Evolutionary conservation across 164 flowering plant genomes (phyloP).

Genomic region (Vitis amurensis): DNA sequence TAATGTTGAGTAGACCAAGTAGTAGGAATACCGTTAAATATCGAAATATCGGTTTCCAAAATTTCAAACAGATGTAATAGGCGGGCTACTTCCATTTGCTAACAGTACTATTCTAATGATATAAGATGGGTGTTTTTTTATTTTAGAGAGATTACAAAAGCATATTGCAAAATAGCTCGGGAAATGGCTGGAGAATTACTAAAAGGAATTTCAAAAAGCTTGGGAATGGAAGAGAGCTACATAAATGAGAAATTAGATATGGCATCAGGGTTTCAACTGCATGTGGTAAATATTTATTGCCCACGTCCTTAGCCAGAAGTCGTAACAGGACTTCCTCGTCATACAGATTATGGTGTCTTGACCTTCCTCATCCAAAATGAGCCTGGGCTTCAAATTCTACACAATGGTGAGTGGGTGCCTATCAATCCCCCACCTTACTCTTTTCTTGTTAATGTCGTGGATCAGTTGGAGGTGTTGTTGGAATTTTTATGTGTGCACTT

Average conservation of each 20-base stretch:
- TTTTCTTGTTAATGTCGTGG: conserved; percentile 32
- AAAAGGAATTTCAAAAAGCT: conserved; percentile 27
- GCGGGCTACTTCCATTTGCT: no score
- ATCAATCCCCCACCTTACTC: conserved; percentile 22
- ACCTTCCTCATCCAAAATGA: conserved; percentile 30
- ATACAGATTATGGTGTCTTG: conserved; percentile 36
- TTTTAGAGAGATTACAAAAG: conserved; percentile 22
- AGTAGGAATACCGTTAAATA: no score
- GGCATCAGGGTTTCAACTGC: conserved; percentile 19
- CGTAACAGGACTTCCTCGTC: conserved; percentile 30
- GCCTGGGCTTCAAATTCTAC: conserved; percentile 28
- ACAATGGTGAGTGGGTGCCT: conserved; percentile 28
- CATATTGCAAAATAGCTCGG: conserved; percentile 20
- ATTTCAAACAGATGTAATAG: no score
- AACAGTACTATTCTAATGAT: no score
- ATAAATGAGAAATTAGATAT: conserved; percentile 18
- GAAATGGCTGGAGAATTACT: conserved; percentile 17
- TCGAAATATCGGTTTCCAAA: no score
- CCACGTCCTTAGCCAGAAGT: conserved; percentile 40
- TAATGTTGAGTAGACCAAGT: no score
- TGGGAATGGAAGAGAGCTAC: conserved; percentile 29
- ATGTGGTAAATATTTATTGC: conserved; percentile 30
- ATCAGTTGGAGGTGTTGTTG: conserved; percentile 21
- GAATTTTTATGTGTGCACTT: no score
- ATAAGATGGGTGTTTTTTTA: background rate